Conservation (phyloP, 768 basidiomycete species). For the Hypsizygus marmoreus region DNA sequence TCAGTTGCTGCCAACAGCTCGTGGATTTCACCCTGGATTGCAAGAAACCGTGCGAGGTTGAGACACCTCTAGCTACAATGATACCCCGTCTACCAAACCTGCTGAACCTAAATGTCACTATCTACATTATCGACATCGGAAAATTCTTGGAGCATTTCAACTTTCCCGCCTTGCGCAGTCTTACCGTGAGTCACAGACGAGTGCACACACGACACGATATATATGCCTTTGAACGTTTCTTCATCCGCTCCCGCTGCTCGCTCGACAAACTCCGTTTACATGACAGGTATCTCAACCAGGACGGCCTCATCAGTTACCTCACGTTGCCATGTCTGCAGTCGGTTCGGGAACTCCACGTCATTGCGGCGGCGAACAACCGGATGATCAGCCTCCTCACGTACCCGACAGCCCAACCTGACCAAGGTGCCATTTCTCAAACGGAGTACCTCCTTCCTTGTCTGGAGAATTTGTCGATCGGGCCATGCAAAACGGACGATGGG, state of each 20-base stretch:
- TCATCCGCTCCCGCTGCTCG: slow-evolving; percentile 3
- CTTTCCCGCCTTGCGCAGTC: slow-evolving; percentile 1
- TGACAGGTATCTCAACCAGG: not conserved
- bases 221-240: slow-evolving; percentile 2
- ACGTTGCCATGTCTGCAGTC: slow-evolving; percentile 1
- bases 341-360: slow-evolving; percentile 1
- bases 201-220: not conserved
- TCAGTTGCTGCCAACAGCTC: not conserved
- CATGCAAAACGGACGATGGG: slow-evolving; percentile 2
- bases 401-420: not conserved
- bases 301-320: not conserved
- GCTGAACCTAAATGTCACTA: slow-evolving; percentile 2
- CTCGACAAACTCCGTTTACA: slow-evolving; percentile 5
- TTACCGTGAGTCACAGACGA: slow-evolving; percentile 4
- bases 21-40: not conserved
- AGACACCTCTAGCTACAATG: not conserved
- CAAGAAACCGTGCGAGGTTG: not conserved
- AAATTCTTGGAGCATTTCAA: slow-evolving; percentile 5
- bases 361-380: not conserved
- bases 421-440: too few species aligned
- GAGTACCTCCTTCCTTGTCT: slow-evolving; percentile 5
- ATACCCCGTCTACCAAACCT: slow-evolving; percentile 1
- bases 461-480: slow-evolving; percentile 1
- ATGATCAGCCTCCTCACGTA: slow-evolving; percentile 1
- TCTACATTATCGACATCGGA: slow-evolving; percentile 3